Evolutionary conservation across 371 early-diverging fungal species (phyloP).

Genomic region (Actinomortierella ambigua): DNA sequence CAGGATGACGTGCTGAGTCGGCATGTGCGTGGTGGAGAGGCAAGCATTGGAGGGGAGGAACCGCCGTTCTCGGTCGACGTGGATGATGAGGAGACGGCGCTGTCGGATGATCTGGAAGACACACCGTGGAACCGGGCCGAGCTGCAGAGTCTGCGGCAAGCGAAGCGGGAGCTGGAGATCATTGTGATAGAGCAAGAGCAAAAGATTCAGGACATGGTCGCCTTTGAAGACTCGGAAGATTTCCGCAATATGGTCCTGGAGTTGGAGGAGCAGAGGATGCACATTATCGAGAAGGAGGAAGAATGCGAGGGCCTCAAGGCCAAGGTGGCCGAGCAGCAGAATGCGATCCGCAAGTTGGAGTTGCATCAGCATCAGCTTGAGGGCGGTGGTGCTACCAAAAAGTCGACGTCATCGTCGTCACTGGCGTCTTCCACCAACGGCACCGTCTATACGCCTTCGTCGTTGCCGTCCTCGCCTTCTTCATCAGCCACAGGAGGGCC

Average conservation of each 20-base stretch:
- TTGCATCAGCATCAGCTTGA: constrained; percentile 3
- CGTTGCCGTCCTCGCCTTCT: too few species aligned
- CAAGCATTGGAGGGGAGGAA: background rate
- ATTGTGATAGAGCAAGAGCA: constrained; percentile 40
- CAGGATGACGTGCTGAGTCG: too few species aligned
- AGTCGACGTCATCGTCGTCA: constrained; percentile 10
- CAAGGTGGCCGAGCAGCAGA: constrained; percentile 28
- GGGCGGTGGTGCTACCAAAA: too few species aligned
- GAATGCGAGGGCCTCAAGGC: constrained; percentile 26
- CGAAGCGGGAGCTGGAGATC: constrained; percentile 49
- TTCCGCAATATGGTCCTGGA: constrained; percentile 44
- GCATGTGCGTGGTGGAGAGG: constrained; percentile 1
- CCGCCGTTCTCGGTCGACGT: background rate
- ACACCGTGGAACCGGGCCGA: constrained; percentile 44
- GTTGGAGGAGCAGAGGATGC: constrained; percentile 52
- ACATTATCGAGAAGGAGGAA: constrained; percentile 48
- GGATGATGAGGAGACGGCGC: background rate
- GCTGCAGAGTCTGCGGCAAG: constrained; percentile 43
- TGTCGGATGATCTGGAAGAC: constrained; percentile 14
- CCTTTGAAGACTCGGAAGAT: constrained; percentile 49
- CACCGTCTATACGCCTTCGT: too few species aligned
- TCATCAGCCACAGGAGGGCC: too few species aligned
- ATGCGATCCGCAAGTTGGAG: constrained; percentile 36
- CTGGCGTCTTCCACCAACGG: constrained; percentile 17
- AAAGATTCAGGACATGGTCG: constrained; percentile 44